phyloP scores from a whole-genome alignment of 2,329 filamentous ascomycete species.

The Penicillium sclerotigenum region DNA sequence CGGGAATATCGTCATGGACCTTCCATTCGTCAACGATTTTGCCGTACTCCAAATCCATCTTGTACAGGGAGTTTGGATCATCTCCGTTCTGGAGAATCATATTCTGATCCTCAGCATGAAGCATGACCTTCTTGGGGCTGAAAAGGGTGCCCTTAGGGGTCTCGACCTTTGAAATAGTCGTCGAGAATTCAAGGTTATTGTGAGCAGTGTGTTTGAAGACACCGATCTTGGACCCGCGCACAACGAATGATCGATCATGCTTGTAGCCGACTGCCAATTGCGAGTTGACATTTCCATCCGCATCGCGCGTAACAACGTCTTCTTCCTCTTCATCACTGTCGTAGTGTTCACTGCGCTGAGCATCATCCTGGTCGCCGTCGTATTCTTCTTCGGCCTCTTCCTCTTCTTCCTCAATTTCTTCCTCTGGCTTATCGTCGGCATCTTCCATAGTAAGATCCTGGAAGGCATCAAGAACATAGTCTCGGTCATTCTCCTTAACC shows the following conservation, averaged over 20 bases:
- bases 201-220: constrained; percentile 96
- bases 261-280: constrained; percentile 95
- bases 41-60: constrained; percentile 96
- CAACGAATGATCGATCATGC: constrained; percentile 93
- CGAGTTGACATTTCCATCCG: constrained; percentile 84
- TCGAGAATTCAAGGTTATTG: constrained; percentile 92
- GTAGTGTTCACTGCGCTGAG: constrained; percentile 68
- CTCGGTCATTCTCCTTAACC: constrained; percentile 84
- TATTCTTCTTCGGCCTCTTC: constrained; percentile 58
- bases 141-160: constrained; percentile 84
- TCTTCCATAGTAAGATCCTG: constrained; percentile 93
- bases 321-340: constrained; percentile 77
- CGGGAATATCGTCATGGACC: constrained; percentile 90
- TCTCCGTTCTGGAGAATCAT: constrained; percentile 80
- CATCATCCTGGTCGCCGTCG: constrained; percentile 61
- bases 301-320: constrained; percentile 63
- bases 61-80: constrained; percentile 87
- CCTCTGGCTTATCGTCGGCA: constrained; percentile 55
- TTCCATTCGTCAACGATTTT: constrained; percentile 99
- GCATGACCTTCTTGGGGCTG: constrained; percentile 94
- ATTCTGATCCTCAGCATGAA: constrained; percentile 84
- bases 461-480: constrained; percentile 94
- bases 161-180: constrained; percentile 93
- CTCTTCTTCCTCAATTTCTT: constrained; percentile 53
- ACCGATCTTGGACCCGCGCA: constrained; percentile 95